phyloP scores from a whole-genome alignment of 257 asterid genomes.

The Solanum piurae region DNA sequence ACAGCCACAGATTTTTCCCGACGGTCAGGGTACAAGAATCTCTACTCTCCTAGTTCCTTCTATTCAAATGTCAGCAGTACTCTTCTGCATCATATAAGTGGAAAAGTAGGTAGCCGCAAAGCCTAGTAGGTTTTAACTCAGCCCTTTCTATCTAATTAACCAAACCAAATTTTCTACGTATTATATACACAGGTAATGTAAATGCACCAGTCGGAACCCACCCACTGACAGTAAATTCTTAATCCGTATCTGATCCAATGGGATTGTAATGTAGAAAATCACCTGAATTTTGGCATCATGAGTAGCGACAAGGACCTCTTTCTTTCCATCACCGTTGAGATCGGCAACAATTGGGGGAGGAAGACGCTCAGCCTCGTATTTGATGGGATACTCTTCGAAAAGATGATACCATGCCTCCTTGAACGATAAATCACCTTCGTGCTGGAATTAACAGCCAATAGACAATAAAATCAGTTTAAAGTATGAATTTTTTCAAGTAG shows the following conservation, averaged over 20 bases:
- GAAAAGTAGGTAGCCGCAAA: not conserved
- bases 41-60: not conserved
- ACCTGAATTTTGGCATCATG: conserved; percentile 98
- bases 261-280: not conserved
- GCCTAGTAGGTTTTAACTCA: not conserved
- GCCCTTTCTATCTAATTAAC: not conserved
- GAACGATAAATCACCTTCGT: conserved; percentile 95
- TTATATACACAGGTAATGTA: not conserved
- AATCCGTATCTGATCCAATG: not conserved
- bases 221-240: not conserved
- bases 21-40: not conserved
- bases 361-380: conserved; percentile 86
- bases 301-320: conserved; percentile 88
- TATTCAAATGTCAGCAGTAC: not conserved
- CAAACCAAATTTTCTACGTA: not conserved
- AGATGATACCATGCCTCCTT: conserved; percentile 94
- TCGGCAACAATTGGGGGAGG: conserved; percentile 93
- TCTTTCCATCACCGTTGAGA: conserved; percentile 92
- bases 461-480: not conserved
- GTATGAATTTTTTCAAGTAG: not conserved
- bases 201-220: not conserved
- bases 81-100: not conserved
- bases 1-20: not conserved
- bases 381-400: conserved; percentile 84
- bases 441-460: conserved; percentile 24